Percentiles rank a stretch among this genome's conserved stretches.
These are phyloP conservation scores for Solanum chiquidenum DNA, from an alignment of 257 asterid genomes.

Conservation along the genomic window DNA sequence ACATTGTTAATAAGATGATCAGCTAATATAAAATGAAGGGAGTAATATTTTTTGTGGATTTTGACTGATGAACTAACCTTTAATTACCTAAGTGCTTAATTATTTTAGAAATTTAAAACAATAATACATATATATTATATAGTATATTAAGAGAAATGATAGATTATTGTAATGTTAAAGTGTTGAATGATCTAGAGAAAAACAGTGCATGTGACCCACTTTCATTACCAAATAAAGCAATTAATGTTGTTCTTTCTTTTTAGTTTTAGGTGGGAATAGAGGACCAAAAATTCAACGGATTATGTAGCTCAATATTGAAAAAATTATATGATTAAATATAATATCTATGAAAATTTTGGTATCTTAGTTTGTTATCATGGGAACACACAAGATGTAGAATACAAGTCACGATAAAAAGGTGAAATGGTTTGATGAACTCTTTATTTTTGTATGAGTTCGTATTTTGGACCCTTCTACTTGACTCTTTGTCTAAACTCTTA, in stretches of 20 bases:
- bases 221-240: background rate
- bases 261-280: background rate
- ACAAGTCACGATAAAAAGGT: background rate
- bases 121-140: too few species aligned
- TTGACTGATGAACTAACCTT: too few species aligned
- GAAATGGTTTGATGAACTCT: too few species aligned
- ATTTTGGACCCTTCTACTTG: too few species aligned
- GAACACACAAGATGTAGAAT: background rate
- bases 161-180: too few species aligned
- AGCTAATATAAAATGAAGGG: background rate
- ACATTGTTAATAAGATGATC: background rate
- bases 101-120: background rate
- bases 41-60: background rate
- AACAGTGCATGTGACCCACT: background rate
- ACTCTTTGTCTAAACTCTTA: too few species aligned
- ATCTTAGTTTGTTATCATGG: background rate
- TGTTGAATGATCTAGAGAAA: too few species aligned
- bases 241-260: background rate
- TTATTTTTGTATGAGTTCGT: too few species aligned
- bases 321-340: background rate
- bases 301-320: background rate
- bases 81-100: too few species aligned
- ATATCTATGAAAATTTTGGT: background rate
- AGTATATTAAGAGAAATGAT: background rate
- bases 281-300: background rate